These are phyloP conservation scores for Exophiala phaeomuriformis DNA, from an alignment of 2,329 filamentous ascomycete genomes.

Conservation along the genomic window DNA sequence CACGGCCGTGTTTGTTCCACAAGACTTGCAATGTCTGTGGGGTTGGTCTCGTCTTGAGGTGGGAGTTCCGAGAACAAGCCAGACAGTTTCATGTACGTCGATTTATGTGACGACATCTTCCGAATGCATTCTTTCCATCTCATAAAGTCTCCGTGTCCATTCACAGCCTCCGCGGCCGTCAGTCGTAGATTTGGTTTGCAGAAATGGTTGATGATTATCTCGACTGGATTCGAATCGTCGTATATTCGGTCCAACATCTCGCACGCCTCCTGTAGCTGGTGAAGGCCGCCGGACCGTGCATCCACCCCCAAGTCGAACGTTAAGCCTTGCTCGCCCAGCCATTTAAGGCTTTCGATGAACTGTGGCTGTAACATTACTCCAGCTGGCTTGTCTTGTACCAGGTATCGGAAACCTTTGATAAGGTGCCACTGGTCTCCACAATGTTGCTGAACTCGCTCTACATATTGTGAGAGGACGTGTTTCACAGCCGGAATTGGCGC, in stretches of 20 bases:
- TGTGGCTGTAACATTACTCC: constrained; percentile 56
- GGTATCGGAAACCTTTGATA: constrained; percentile 72
- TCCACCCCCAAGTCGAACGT: constrained; percentile 82
- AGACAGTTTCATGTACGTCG: constrained; percentile 85
- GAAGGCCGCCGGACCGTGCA: constrained; percentile 65
- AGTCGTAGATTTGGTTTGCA: constrained; percentile 76
- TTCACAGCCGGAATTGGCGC: constrained; percentile 67
- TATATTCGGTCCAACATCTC: constrained; percentile 63
- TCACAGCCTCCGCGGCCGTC: constrained; percentile 17
- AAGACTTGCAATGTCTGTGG: constrained; percentile 45
- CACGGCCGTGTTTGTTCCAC: constrained; percentile 61
- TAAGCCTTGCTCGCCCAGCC: constrained; percentile 56
- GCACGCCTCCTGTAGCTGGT: constrained; percentile 64
- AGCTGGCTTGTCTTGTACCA: constrained; percentile 68
- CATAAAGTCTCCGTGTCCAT: constrained; percentile 51
- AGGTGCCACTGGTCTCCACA: constrained; percentile 52
- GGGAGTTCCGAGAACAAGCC: constrained; percentile 75
- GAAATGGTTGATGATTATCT: constrained; percentile 73
- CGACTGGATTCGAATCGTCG: constrained; percentile 50
- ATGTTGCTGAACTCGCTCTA: constrained; percentile 51
- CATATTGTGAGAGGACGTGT: constrained; percentile 56
- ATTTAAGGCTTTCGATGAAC: constrained; percentile 60
- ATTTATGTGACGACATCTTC: constrained; percentile 56
- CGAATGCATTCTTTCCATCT: constrained; percentile 65
- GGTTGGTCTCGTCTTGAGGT: constrained; percentile 34